Conservation (phyloP, 2,329 filamentous ascomycete species). For the Berkeleyomyces rouxiae region DNA sequence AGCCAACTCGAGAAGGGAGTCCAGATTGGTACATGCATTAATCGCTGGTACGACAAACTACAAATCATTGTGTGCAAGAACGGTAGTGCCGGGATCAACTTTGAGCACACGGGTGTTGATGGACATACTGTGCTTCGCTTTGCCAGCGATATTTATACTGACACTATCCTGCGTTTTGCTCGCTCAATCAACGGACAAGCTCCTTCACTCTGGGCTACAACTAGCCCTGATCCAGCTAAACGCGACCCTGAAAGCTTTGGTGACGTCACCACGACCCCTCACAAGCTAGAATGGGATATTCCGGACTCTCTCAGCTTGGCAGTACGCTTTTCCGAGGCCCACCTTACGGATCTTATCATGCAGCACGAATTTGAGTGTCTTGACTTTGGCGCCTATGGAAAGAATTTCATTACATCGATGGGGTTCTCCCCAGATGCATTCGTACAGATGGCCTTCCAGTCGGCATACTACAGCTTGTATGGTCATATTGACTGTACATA, state of each 20-base stretch:
- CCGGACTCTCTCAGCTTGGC: conserved; percentile 78
- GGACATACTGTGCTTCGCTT: conserved; percentile 94
- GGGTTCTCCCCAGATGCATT: conserved; percentile 95
- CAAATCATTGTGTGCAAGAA: conserved; percentile 99
- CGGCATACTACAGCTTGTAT: conserved; percentile 92
- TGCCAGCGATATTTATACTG: conserved; percentile 89
- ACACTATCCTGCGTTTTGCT: conserved; percentile 91
- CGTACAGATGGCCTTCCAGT: conserved; percentile 98
- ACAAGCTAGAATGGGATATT: conserved; percentile 98
- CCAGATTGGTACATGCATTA: conserved; percentile 93
- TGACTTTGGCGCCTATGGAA: conserved; percentile 78
- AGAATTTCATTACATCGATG: conserved; percentile 95
- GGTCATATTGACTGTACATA: conserved; percentile 89
- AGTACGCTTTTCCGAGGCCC: conserved; percentile 84
- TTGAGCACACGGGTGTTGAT: conserved; percentile 95
- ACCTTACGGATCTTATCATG: conserved; percentile 82
- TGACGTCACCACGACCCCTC: conserved; percentile 81
- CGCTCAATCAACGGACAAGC: conserved; percentile 78
- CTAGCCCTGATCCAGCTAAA: conserved; percentile 82
- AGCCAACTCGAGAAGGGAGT: conserved; percentile 83
- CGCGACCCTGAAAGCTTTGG: conserved; percentile 82
- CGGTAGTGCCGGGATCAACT: conserved; percentile 95
- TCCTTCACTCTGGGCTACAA: conserved; percentile 78
- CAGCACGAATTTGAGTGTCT: conserved; percentile 93
- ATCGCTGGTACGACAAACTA: conserved; percentile 97